Conservation (phyloP, 1,139 yeast genomes). For the Geotrichum reessii region DNA sequence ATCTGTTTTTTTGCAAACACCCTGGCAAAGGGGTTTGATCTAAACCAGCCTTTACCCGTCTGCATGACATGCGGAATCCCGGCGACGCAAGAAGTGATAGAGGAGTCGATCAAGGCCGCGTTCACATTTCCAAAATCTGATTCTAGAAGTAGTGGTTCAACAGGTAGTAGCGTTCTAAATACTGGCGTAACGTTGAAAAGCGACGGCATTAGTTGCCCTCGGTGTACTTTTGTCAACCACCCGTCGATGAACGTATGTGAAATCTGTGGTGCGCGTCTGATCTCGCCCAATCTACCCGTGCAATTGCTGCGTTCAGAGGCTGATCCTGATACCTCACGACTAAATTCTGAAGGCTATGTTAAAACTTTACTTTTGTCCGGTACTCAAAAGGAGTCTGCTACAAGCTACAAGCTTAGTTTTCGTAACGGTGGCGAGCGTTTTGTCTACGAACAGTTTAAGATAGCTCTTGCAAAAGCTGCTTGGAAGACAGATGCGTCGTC, state of each 20-base stretch:
- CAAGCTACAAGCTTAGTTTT: slow-evolving; percentile 32
- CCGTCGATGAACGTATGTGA: slow-evolving; percentile 75
- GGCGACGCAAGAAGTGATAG: slow-evolving; percentile 38
- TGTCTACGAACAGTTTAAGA: slow-evolving; percentile 31
- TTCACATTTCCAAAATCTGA: slow-evolving; percentile 1
- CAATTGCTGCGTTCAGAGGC: slow-evolving; percentile 16
- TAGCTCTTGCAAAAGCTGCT: slow-evolving; percentile 24
- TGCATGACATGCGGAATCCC: slow-evolving; percentile 78
- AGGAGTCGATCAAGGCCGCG: slow-evolving; percentile 26
- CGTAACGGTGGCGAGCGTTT: slow-evolving; percentile 34
- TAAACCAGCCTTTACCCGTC: slow-evolving; percentile 39
- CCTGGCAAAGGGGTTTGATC: slow-evolving; percentile 27
- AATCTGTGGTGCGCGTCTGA: slow-evolving; percentile 68
- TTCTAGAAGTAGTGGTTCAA: not conserved
- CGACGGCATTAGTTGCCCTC: slow-evolving; percentile 56
- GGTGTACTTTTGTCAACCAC: slow-evolving; percentile 83
- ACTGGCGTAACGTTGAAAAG: not conserved
- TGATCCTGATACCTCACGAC: slow-evolving; percentile 23
- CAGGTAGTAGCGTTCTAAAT: not conserved
- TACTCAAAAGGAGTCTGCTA: slow-evolving; percentile 17
- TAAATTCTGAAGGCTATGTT: slow-evolving; percentile 24
- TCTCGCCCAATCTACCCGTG: slow-evolving; percentile 33
- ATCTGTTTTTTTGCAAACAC: slow-evolving; percentile 72
- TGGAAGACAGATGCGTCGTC: slow-evolving; percentile 19
- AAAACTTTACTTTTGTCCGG: slow-evolving; percentile 28